A percentile compares a stretch with the other conserved stretches of the same genome.
These are phyloP conservation scores for Glycine latifolia DNA, from an alignment of 306 rosid species.

Conservation along the genomic window DNA sequence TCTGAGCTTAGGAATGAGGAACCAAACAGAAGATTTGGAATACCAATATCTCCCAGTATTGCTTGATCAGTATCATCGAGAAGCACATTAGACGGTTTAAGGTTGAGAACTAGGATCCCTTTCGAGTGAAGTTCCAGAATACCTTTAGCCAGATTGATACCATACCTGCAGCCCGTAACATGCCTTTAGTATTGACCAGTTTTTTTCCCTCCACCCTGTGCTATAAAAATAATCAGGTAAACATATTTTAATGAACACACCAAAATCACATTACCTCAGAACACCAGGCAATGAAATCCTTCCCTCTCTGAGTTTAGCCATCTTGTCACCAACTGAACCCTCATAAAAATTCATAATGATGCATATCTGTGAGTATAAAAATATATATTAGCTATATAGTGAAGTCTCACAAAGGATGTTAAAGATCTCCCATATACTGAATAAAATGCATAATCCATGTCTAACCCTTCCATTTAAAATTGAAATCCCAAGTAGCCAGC, in stretches of 20 bases:
- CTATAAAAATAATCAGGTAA: constrained; percentile 28
- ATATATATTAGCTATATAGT: constrained; percentile 36
- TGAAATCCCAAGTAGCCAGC: constrained; percentile 76
- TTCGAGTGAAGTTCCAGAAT: constrained; percentile 77
- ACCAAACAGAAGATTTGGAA: constrained; percentile 78
- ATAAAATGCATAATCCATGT: constrained; percentile 30
- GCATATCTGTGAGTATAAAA: constrained; percentile 66
- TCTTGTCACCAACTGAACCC: constrained; percentile 88
- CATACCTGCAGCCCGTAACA: constrained; percentile 72
- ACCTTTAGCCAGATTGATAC: constrained; percentile 72
- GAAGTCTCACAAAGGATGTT: background rate
- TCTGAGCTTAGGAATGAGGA: constrained; percentile 65
- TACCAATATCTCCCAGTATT: constrained; percentile 85
- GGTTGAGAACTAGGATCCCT: constrained; percentile 79
- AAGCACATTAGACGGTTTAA: constrained; percentile 81
- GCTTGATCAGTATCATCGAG: constrained; percentile 76
- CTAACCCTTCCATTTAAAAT: constrained; percentile 79
- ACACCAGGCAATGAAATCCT: constrained; percentile 70
- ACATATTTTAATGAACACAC: constrained; percentile 27
- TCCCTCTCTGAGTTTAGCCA: constrained; percentile 81
- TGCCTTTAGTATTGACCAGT: constrained; percentile 39
- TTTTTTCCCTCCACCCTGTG: background rate
- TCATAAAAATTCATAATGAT: constrained; percentile 82
- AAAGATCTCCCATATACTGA: constrained; percentile 34
- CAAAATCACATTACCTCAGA: constrained; percentile 67